Evolutionary conservation across 805 yeast species (phyloP).

Genomic region (Lipomyces japonicus): DNA sequence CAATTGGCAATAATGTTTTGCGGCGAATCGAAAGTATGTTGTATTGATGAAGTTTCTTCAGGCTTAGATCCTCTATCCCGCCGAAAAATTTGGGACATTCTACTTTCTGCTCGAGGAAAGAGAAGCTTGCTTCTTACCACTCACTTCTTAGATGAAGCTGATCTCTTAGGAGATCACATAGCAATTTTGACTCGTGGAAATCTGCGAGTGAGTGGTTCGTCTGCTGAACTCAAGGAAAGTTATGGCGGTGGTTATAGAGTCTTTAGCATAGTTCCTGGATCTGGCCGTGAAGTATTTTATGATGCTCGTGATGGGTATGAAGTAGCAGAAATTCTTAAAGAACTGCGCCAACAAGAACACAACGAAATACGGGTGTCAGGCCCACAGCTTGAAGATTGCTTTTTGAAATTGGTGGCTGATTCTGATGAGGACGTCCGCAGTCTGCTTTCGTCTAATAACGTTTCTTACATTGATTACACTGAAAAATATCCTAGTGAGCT

Average conservation of each 20-base stretch:
- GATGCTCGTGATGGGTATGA: constrained; percentile 6
- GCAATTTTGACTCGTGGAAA: constrained; percentile 36
- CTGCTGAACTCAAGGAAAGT: constrained; percentile 35
- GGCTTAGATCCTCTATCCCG: constrained; percentile 40
- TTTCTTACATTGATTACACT: not conserved
- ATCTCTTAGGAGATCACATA: constrained; percentile 36
- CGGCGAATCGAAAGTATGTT: constrained; percentile 39
- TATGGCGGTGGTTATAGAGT: constrained; percentile 36
- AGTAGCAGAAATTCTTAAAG: constrained; percentile 6
- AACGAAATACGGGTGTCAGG: constrained; percentile 31
- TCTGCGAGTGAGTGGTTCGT: constrained; percentile 34
- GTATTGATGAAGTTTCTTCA: constrained; percentile 41
- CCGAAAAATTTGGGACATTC: constrained; percentile 39
- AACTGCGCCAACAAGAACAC: constrained; percentile 8
- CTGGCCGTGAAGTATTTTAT: constrained; percentile 23
- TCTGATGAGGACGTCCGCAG: constrained; percentile 19
- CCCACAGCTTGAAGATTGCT: constrained; percentile 38
- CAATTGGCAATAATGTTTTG: constrained; percentile 39
- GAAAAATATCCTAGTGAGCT: not conserved
- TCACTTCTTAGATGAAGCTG: constrained; percentile 40
- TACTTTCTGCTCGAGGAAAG: constrained; percentile 34
- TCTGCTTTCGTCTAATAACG: constrained; percentile 10
- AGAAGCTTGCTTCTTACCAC: constrained; percentile 37
- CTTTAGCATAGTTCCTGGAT: constrained; percentile 13
- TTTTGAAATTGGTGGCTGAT: constrained; percentile 32